Evolutionary conservation across 1,284 basidiomycete species (phyloP).

Genomic region (Megacollybia platyphylla): DNA sequence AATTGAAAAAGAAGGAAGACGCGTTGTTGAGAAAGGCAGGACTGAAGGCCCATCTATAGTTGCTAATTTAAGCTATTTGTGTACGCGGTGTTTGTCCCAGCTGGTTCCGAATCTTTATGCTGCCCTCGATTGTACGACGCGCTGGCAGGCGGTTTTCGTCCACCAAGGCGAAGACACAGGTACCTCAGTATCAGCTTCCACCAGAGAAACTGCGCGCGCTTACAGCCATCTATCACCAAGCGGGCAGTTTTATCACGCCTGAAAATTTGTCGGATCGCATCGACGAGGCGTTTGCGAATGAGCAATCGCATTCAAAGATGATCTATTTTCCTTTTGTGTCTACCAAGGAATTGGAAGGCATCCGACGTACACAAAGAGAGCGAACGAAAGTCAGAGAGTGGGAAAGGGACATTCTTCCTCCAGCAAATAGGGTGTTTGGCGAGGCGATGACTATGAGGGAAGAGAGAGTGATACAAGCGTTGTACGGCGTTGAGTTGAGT

Average conservation of each 20-base stretch:
- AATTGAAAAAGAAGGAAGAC: constrained; percentile 47
- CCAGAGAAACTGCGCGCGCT: constrained; percentile 59
- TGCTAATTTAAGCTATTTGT: constrained; percentile 4
- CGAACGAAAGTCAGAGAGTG: constrained; percentile 30
- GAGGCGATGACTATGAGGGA: constrained; percentile 21
- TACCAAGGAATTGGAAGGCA: constrained; percentile 11
- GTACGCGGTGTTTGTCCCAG: constrained; percentile 11
- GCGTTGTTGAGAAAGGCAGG: constrained; percentile 44
- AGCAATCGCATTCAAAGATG: not conserved
- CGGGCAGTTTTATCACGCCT: constrained; percentile 51
- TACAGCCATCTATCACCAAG: constrained; percentile 60
- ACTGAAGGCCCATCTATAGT: constrained; percentile 42
- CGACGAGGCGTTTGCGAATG: constrained; percentile 39
- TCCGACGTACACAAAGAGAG: constrained; percentile 14
- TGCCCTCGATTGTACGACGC: not conserved
- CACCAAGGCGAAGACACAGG: not conserved
- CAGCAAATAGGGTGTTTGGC: constrained; percentile 18
- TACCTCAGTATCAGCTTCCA: constrained; percentile 3
- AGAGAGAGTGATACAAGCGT: constrained; percentile 34
- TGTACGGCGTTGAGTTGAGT: constrained; percentile 42
- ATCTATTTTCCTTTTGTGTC: not conserved
- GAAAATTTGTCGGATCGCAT: constrained; percentile 53
- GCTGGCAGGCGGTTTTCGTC: not conserved
- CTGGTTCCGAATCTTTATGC: not conserved
- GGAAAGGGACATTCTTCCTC: constrained; percentile 11